Conservation (phyloP, 225 moss, liverwort and hornwort species). For the Pseudoscleropodium purum region DNA sequence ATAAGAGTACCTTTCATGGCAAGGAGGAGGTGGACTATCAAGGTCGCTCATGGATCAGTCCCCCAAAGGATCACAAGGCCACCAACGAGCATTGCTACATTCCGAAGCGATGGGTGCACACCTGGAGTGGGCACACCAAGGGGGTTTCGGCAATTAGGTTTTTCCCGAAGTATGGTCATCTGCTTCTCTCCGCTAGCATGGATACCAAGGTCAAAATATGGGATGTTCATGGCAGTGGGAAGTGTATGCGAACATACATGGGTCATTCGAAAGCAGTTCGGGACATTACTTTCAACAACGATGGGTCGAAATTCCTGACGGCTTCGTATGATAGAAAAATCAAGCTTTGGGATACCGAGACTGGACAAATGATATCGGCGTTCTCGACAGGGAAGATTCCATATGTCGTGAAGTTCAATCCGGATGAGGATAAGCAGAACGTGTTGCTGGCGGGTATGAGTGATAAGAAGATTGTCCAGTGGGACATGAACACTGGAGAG, state of each 20-base stretch:
- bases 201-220: slow-evolving; percentile 96
- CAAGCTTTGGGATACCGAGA: slow-evolving; percentile 95
- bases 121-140: slow-evolving; percentile 96
- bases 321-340: slow-evolving; percentile 97
- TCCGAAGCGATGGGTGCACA: slow-evolving; percentile 91
- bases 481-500: slow-evolving; percentile 92
- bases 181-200: slow-evolving; percentile 93
- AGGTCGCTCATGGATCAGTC: slow-evolving; percentile 86
- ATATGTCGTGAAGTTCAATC: slow-evolving; percentile 96
- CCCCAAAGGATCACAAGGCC: slow-evolving; percentile 93
- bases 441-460: slow-evolving; percentile 95
- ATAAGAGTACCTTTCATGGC: slow-evolving; percentile 96
- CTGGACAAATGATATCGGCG: slow-evolving; percentile 71
- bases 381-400: slow-evolving; percentile 93
- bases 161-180: slow-evolving; percentile 85
- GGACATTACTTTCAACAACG: slow-evolving; percentile 89
- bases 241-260: slow-evolving; percentile 98
- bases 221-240: slow-evolving; percentile 98
- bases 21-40: slow-evolving; percentile 96
- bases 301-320: slow-evolving; percentile 87
- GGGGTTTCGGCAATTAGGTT: slow-evolving; percentile 90
- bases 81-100: slow-evolving; percentile 94
- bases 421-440: slow-evolving; percentile 91
- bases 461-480: slow-evolving; percentile 98
- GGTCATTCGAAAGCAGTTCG: slow-evolving; percentile 95